Conservation (phyloP, 441 rosid species). For the Adansonia gregorii region DNA sequence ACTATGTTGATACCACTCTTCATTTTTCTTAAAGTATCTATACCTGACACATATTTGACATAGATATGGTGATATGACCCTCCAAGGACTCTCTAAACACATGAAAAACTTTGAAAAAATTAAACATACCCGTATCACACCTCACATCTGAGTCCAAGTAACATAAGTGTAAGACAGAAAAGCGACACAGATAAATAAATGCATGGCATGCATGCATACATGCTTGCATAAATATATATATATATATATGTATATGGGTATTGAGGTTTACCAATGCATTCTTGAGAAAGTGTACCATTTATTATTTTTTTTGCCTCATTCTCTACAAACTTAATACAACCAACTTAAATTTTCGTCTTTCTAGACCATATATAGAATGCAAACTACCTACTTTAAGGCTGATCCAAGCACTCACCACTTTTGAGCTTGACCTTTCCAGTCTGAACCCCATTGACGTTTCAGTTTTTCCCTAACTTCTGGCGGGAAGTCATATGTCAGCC, state of each 20-base stretch:
- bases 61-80: no score
- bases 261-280: background rate
- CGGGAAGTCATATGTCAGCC: slow-evolving; percentile 91
- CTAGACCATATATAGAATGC: background rate
- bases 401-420: slow-evolving; percentile 65
- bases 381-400: background rate
- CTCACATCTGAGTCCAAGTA: no score
- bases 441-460: slow-evolving; percentile 74
- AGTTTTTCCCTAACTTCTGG: slow-evolving; percentile 79
- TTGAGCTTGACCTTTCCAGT: slow-evolving; percentile 97
- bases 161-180: background rate
- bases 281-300: background rate
- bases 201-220: background rate
- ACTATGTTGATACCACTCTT: no score
- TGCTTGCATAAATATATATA: background rate
- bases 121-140: no score
- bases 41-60: no score
- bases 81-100: no score
- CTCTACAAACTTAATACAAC: background rate
- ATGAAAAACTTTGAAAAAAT: no score
- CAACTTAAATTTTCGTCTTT: background rate
- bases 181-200: background rate
- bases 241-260: background rate
- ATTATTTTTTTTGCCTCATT: background rate
- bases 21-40: no score